A percentile compares a stretch with the other conserved stretches of the same genome.
These are phyloP conservation scores for Sisymbrium altissimum DNA, from an alignment of 345 rosid species.

Conservation along the genomic window DNA sequence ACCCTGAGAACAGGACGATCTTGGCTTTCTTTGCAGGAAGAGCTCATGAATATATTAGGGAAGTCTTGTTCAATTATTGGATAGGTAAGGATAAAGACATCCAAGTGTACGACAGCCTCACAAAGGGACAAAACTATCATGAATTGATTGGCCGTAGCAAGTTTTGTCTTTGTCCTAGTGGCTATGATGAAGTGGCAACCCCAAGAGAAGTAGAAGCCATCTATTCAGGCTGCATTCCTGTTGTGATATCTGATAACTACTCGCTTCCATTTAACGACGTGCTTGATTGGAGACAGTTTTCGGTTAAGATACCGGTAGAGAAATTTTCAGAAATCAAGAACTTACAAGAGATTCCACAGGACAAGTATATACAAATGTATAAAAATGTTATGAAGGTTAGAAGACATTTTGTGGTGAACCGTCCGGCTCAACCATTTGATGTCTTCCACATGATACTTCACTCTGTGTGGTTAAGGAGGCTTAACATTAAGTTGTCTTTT, in stretches of 20 bases:
- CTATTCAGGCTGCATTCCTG: conserved; percentile 45
- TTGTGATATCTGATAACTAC: conserved; percentile 45
- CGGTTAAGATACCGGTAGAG: conserved; percentile 37
- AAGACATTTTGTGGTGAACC: conserved; percentile 51
- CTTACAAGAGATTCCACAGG: conserved; percentile 37
- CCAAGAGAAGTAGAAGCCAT: conserved; percentile 49
- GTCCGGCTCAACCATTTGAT: conserved; percentile 51
- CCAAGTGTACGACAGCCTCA: conserved; percentile 41
- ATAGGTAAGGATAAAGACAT: conserved; percentile 43
- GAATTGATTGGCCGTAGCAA: conserved; percentile 45
- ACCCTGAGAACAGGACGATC: conserved; percentile 30
- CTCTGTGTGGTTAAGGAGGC: conserved; percentile 61
- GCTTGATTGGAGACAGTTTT: conserved; percentile 49
- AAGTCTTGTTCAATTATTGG: conserved; percentile 40
- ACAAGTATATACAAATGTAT: conserved; percentile 40
- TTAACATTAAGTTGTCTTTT: conserved; percentile 39
- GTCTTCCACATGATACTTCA: conserved; percentile 57
- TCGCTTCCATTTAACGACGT: conserved; percentile 49
- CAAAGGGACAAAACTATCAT: conserved; percentile 34
- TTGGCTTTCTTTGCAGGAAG: conserved; percentile 49
- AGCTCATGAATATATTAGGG: conserved; percentile 42
- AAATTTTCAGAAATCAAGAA: conserved; percentile 44
- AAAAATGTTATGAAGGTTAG: conserved; percentile 37
- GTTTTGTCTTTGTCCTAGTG: conserved; percentile 68
- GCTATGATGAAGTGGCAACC: conserved; percentile 67